Evolutionary conservation across 1,284 basidiomycete species (phyloP).

Genomic region (Melampsora larici-populina): DNA sequence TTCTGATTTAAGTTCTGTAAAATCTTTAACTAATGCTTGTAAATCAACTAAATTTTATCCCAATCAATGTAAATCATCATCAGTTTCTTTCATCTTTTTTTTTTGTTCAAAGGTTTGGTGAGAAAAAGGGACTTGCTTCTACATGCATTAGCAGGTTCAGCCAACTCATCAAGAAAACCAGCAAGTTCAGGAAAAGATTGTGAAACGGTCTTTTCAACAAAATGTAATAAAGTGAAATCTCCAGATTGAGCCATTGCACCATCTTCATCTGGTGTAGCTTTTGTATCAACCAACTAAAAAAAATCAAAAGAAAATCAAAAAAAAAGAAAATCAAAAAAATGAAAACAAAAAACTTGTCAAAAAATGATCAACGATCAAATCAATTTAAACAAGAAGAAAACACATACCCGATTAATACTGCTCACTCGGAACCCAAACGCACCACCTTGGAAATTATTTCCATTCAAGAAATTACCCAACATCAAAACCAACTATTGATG

Average conservation of each 20-base stretch:
- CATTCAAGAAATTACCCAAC: conserved; percentile 98
- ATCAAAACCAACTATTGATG: conserved; percentile 73
- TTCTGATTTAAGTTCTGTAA: conserved; percentile 71
- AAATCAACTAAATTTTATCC: conserved; percentile 55
- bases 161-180: conserved; percentile 81
- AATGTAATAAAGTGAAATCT: conserved; percentile 88
- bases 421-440: conserved; percentile 96
- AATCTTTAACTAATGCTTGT: conserved; percentile 70
- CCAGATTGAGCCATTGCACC: conserved; percentile 59
- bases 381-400: no score
- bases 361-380: not conserved
- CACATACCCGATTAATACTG: conserved; percentile 85
- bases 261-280: conserved; percentile 60
- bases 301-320: conserved; percentile 1
- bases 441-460: conserved; percentile 90
- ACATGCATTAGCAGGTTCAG: conserved; percentile 86
- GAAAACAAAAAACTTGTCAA: not conserved
- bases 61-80: no score
- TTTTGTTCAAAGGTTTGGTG: no score
- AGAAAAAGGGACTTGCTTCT: conserved; percentile 67
- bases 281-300: conserved; percentile 85
- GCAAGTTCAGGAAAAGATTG: conserved; percentile 86
- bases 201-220: conserved; percentile 82
- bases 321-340: no score
- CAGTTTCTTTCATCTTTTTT: not conserved